phyloP scores from a whole-genome alignment of 2,329 filamentous ascomycete species.

The Fusarium graminum region DNA sequence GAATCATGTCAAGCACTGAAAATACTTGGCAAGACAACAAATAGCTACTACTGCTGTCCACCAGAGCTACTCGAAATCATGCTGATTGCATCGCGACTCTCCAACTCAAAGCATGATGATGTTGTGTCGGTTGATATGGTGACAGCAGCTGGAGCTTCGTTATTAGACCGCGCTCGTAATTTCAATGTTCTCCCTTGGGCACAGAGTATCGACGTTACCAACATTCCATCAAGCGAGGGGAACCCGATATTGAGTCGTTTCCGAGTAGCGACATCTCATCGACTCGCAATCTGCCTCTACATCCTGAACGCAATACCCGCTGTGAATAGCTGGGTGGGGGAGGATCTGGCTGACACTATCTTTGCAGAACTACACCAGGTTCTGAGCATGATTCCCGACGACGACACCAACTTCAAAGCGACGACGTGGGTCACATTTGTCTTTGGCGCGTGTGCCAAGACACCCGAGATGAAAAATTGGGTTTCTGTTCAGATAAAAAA shows the following conservation, averaged over 20 bases:
- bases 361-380: slow-evolving; percentile 62
- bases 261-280: slow-evolving; percentile 59
- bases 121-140: slow-evolving; percentile 49
- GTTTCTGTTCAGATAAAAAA: slow-evolving; percentile 60
- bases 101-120: slow-evolving; percentile 49
- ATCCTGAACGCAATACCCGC: slow-evolving; percentile 57
- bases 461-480: slow-evolving; percentile 60
- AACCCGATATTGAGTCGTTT: slow-evolving; percentile 55
- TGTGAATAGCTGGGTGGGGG: slow-evolving; percentile 44
- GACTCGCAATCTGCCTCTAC: slow-evolving; percentile 61
- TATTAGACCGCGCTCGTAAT: slow-evolving; percentile 56
- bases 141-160: slow-evolving; percentile 50
- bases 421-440: slow-evolving; percentile 70
- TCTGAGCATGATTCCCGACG: slow-evolving; percentile 61
- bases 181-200: slow-evolving; percentile 61
- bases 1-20: slow-evolving; percentile 54
- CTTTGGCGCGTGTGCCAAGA: slow-evolving; percentile 64
- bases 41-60: slow-evolving; percentile 63
- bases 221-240: slow-evolving; percentile 53
- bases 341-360: slow-evolving; percentile 52
- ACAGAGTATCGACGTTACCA: slow-evolving; percentile 52
- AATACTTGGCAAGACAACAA: slow-evolving; percentile 57
- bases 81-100: slow-evolving; percentile 58
- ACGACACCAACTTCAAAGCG: slow-evolving; percentile 67
- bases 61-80: slow-evolving; percentile 60